Evolutionary conservation across 2,329 filamentous ascomycete genomes (phyloP), one percentile per base, ranked within the genome.

Genomic region (Neofusicoccum ribis): DNA sequence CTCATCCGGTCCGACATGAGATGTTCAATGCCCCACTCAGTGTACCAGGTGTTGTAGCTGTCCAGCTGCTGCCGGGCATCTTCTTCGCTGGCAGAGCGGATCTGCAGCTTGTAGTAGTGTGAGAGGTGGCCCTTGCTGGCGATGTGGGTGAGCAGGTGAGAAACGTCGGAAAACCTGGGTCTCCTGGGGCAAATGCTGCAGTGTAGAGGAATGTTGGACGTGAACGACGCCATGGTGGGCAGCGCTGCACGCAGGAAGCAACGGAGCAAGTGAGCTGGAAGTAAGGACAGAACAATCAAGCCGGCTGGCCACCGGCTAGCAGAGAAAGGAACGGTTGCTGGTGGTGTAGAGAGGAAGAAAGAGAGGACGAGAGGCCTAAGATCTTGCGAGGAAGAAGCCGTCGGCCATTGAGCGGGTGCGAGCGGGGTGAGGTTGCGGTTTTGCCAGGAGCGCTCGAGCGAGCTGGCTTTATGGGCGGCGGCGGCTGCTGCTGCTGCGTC

Each of bases 121-220:
- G 92, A 89, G 39, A 97, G 82, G 76, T 98, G 94, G n/a, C 91
- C 90, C 76, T 97, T 97, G 69, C 93, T 97, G 66, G 91, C 88
- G 68, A 97, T 87, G 74, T 98, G 94, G 12, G 94, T 98, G 73
- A 98, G 86, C 43, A 97, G 83, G 77, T 97, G 94, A 39, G 93
- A 97, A 50, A 93, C 84, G 77, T 98, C 94, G 64, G 92, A 96
- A 79, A 97, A 97, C 36, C 80, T 86, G 44, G 92, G 91, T 67
- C 85, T 85, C 70, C 89, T 91, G 41, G 91, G 89, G 76, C 94
- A 98, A 70, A 97, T 89, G 72, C 84, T 88, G 86, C 94, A 98
- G 70, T 87, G 80, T 56, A 97, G 86, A 65, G 90, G 88, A 66
- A 93, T 89, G 69, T 72, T 65, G 46, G 39, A 17, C 23, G 51